phyloP scores from a whole-genome alignment of 78 protist genomes.

The Planoprotostelium fungivorum region DNA sequence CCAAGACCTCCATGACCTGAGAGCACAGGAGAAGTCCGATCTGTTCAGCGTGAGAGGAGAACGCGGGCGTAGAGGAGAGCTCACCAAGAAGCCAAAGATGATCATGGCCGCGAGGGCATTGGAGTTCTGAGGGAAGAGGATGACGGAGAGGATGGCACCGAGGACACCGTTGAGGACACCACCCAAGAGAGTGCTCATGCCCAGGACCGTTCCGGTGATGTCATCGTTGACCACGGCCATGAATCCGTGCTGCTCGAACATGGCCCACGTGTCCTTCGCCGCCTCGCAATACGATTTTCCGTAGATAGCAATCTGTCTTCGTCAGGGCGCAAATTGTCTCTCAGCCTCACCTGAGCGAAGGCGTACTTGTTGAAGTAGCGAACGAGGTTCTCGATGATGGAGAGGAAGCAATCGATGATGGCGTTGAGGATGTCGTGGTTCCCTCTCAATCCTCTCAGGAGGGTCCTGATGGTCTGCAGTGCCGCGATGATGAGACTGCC shows the following conservation, averaged over 20 bases:
- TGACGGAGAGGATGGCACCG: slow-evolving; percentile 20
- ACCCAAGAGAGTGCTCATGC: slow-evolving; percentile 8
- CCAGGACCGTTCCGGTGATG: slow-evolving; percentile 17
- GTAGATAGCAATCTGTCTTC: slow-evolving; percentile 77
- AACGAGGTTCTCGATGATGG: slow-evolving; percentile 38
- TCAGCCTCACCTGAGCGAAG: slow-evolving; percentile 23
- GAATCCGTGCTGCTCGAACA: slow-evolving; percentile 44
- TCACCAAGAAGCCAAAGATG: neutral
- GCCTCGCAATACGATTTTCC: slow-evolving; percentile 67
- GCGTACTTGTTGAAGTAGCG: slow-evolving; percentile 66
- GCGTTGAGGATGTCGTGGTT: slow-evolving; percentile 11
- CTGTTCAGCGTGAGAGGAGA: neutral
- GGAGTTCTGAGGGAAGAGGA: neutral
- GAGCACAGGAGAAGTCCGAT: neutral
- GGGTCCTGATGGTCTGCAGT: slow-evolving; percentile 34
- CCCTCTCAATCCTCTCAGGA: slow-evolving; percentile 6
- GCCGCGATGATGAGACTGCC: slow-evolving; percentile 64
- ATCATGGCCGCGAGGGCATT: neutral
- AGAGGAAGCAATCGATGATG: slow-evolving; percentile 19
- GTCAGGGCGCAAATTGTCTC: neutral
- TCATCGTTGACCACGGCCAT: slow-evolving; percentile 49
- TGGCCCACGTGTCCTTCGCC: slow-evolving; percentile 43
- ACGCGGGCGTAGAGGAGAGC: neutral
- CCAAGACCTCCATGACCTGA: slow-evolving; percentile 21
- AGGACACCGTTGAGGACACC: slow-evolving; percentile 6